Conservation (phyloP, 768 basidiomycete species). For the Butyriboletus loyo region DNA sequence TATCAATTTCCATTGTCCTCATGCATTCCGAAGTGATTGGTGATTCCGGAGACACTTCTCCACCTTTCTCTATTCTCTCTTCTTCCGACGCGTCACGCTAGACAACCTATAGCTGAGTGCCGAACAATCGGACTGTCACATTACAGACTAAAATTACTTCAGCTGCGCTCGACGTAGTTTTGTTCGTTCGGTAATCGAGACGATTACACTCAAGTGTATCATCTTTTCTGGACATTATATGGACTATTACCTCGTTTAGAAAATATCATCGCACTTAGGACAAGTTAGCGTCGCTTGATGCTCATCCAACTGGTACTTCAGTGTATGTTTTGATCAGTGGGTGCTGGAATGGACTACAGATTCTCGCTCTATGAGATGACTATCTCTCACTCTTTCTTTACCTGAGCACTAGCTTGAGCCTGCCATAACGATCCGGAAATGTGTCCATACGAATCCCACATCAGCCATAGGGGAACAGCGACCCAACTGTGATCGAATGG, state of each 20-base stretch:
- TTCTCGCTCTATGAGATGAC: background rate
- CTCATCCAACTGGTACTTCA: no score
- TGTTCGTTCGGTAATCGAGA: slow-evolving; percentile 6
- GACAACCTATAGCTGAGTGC: background rate
- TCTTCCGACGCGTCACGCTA: background rate
- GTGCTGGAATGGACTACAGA: background rate
- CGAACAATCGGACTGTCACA: background rate
- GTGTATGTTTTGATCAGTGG: background rate
- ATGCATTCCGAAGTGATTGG: slow-evolving; percentile 49
- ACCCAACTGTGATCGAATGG: slow-evolving; percentile 63
- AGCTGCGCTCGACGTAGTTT: slow-evolving; percentile 1
- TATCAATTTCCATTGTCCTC: background rate
- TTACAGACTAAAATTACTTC: background rate
- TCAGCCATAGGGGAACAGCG: slow-evolving; percentile 64
- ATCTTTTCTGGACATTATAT: slow-evolving; percentile 7
- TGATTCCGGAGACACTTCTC: slow-evolving; percentile 63
- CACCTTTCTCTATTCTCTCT: slow-evolving; percentile 50
- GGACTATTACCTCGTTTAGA: slow-evolving; percentile 2
- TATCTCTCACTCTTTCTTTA: slow-evolving; percentile 34
- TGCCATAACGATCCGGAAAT: slow-evolving; percentile 60
- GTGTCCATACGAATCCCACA: slow-evolving; percentile 73
- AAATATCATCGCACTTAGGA: background rate
- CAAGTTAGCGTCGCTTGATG: background rate
- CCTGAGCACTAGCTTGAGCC: slow-evolving; percentile 29
- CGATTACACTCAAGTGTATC: background rate